These are phyloP conservation scores for Cryptococcus sp. DNA, from an alignment of 1,284 basidiomycete genomes.

Conservation along the genomic window DNA sequence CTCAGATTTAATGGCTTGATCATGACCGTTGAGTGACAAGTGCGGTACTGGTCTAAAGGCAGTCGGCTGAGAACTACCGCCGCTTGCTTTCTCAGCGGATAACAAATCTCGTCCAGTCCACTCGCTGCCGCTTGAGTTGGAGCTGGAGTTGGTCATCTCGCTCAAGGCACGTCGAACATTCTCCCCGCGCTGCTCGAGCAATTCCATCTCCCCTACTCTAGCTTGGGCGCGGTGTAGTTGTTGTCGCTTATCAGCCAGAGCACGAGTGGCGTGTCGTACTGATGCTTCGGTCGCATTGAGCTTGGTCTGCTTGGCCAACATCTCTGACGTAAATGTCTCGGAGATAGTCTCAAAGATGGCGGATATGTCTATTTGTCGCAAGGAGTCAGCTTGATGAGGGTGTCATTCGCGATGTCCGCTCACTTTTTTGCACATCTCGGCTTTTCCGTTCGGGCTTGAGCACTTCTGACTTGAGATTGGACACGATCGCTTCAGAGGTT, in stretches of 20 bases:
- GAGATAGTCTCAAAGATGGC: constrained; percentile 76
- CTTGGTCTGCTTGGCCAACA: constrained; percentile 81
- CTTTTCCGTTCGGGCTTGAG: constrained; percentile 79
- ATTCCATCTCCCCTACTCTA: constrained; percentile 72
- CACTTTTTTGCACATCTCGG: constrained; percentile 83
- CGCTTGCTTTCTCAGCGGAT: constrained; percentile 58
- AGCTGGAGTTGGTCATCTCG: neutral
- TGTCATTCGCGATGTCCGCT: constrained; percentile 23
- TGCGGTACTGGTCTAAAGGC: constrained; percentile 20
- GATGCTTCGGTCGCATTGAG: constrained; percentile 83
- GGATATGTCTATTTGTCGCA: constrained; percentile 67
- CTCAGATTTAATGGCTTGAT: neutral
- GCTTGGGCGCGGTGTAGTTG: constrained; percentile 74
- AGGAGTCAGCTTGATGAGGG: constrained; percentile 10
- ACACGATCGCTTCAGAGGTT: constrained; percentile 72
- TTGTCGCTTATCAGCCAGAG: constrained; percentile 83
- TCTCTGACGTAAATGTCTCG: constrained; percentile 76
- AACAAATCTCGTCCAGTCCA: constrained; percentile 78
- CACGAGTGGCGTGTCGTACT: constrained; percentile 82
- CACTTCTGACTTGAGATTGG: constrained; percentile 67
- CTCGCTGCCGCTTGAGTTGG: constrained; percentile 70
- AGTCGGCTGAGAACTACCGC: constrained; percentile 49
- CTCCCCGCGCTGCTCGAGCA: constrained; percentile 70
- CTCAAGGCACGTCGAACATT: constrained; percentile 76
- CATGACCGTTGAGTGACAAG: neutral